Evolutionary conservation across 2,329 filamentous ascomycete genomes (phyloP), one percentile per base, ranked within the genome.

Genomic region (Zymoseptoria tritici): DNA sequence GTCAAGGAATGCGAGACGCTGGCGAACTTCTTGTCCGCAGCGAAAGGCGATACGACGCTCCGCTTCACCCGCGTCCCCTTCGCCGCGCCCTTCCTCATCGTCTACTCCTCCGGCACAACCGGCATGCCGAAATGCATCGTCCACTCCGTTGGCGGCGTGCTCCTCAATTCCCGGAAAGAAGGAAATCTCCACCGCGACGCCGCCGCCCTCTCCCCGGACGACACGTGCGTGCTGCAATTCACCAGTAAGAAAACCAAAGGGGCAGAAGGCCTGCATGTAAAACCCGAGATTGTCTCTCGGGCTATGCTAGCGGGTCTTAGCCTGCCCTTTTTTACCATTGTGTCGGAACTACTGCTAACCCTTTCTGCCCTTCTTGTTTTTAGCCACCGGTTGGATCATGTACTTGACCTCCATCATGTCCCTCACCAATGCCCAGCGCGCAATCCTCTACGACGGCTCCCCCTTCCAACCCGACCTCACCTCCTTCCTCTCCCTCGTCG

Each of bases 101-200:
- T 72, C 9, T 95, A 91, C 69, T 83, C 87, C 0, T 89, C 86
- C 1, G 90, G 90, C 2, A 95, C 90, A 0, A 95, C 91, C 0
- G 90, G 91, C 3, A 84, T 83, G 20, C 91, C 91, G 11, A 95
- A 95, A 70, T 91, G 89, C 60, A 94, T 95, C 63, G 89, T 93
- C 2, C 91, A 96, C 72, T 86, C 85, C 1, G 81, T 84, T 1
- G 88, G 88, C 3, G 86, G 87, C 0, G 75, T 83, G 1, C 72
- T 89, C 29, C 63, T 90, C 63, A 89, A 74, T 54, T 70, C 71
- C 1, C 73, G 72, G 49, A 86, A 92, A 70, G 90, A 95, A 71
- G 78, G 76, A 1, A 73, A 70, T 21, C 68, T 86, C 21, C 83
- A 86, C 64, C 72, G 77, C 6, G 76, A 81, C 54, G 66, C 79